A percentile compares a stretch with the other conserved stretches of the same genome.
These are phyloP conservation scores for Fraxinus pennsylvanica DNA, from an alignment of 257 asterid genomes.

Conservation along the genomic window DNA sequence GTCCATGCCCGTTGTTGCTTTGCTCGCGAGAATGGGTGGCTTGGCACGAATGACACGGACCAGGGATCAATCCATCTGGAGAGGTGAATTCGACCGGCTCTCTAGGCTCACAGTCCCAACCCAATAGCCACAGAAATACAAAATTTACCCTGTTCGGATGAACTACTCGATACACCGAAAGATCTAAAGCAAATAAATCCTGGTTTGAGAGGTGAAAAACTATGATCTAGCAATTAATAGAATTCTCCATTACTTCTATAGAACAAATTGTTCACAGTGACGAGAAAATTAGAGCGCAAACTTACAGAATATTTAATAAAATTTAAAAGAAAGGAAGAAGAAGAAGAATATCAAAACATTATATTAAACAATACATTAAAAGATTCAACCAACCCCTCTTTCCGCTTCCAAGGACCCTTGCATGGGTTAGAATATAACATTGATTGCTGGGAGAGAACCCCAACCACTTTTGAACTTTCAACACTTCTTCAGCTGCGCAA, in stretches of 20 bases:
- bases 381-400: conserved; percentile 33
- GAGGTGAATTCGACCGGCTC: too few relatives aligned
- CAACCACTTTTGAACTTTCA: conserved; percentile 26
- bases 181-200: too few relatives aligned
- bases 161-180: background rate
- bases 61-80: too few relatives aligned
- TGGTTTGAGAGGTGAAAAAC: background rate
- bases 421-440: conserved; percentile 47
- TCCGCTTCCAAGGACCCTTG: conserved; percentile 38
- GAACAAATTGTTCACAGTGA: background rate
- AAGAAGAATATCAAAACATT: conserved; percentile 25
- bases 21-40: too few relatives aligned
- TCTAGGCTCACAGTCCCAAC: too few relatives aligned
- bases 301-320: conserved; percentile 7
- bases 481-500: conserved; percentile 36
- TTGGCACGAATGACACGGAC: too few relatives aligned
- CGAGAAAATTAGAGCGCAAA: conserved; percentile 14
- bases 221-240: background rate
- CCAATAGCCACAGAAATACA: too few relatives aligned
- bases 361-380: conserved; percentile 36
- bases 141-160: background rate
- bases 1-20: too few relatives aligned
- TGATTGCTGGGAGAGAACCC: conserved; percentile 29
- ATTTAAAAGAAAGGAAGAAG: conserved; percentile 6
- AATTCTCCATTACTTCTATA: background rate